These are phyloP conservation scores for Macadamia integrifolia DNA, from an alignment of 164 flowering plant genomes.

Conservation along the genomic window DNA sequence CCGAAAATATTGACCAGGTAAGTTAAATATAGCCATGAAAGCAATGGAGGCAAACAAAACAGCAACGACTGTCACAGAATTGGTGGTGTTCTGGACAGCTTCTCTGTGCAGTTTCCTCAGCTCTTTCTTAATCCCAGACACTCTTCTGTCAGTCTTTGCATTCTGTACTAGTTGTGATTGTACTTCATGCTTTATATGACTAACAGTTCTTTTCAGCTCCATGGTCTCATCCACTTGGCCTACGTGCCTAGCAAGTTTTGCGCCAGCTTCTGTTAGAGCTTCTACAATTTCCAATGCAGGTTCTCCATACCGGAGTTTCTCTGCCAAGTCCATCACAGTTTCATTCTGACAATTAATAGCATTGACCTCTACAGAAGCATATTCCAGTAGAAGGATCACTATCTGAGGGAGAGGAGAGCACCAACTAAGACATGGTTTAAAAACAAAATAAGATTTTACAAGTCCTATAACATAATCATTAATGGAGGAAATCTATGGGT, in stretches of 20 bases:
- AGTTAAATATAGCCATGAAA: constrained; percentile 81
- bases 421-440: neutral
- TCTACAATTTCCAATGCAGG: constrained; percentile 62
- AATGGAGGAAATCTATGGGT: too few species aligned
- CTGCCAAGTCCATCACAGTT: constrained; percentile 93
- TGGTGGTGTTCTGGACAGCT: constrained; percentile 91
- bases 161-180: constrained; percentile 79
- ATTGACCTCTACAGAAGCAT: constrained; percentile 59
- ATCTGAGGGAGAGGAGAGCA: constrained; percentile 42
- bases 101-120: constrained; percentile 84
- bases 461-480: neutral
- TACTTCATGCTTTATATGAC: constrained; percentile 91
- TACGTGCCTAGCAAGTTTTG: constrained; percentile 68
- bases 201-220: constrained; percentile 85
- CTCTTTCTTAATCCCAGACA: constrained; percentile 83
- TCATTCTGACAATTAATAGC: constrained; percentile 67
- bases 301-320: constrained; percentile 76
- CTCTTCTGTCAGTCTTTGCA: constrained; percentile 67
- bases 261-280: constrained; percentile 73
- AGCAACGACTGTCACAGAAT: constrained; percentile 87
- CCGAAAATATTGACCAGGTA: constrained; percentile 67
- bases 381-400: constrained; percentile 49
- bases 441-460: neutral
- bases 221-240: constrained; percentile 60
- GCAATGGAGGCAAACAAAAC: constrained; percentile 91